A percentile compares a stretch with the other conserved stretches of the same genome.
phyloP scores from a whole-genome alignment of 2,329 filamentous ascomycete genomes.

The Colletotrichum endophyticum region DNA sequence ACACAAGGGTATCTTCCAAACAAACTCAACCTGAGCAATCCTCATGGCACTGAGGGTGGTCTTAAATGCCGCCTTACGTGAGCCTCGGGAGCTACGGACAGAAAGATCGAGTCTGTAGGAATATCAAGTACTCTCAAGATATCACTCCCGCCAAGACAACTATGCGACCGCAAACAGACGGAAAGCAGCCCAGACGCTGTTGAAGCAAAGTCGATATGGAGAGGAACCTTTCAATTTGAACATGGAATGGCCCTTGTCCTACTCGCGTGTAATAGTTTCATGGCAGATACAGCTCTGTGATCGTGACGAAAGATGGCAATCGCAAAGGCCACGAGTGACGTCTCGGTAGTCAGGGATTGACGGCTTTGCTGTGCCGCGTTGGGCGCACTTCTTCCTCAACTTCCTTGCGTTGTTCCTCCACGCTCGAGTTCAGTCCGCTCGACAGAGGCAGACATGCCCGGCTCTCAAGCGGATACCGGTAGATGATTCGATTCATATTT shows the following conservation, averaged over 20 bases:
- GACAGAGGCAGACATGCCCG: background rate
- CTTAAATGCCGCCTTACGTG: background rate
- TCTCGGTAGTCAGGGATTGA: background rate
- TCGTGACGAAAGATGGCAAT: background rate
- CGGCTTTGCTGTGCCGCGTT: background rate
- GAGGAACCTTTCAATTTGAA: background rate
- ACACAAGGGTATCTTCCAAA: background rate
- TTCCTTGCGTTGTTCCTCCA: background rate
- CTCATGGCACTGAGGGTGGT: background rate
- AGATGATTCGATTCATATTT: background rate
- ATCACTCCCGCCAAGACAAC: background rate
- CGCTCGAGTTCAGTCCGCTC: background rate
- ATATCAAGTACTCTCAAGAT: background rate
- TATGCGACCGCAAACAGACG: background rate
- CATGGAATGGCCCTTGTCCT: background rate
- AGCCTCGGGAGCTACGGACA: background rate
- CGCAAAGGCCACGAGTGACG: background rate
- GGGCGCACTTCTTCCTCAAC: background rate
- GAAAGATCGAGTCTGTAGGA: background rate
- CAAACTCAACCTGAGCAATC: background rate
- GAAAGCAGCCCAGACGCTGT: background rate
- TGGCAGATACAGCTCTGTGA: background rate
- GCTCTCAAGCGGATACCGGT: background rate
- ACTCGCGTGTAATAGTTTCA: background rate
- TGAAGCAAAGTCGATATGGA: background rate